Conservation (phyloP, 441 rosid species). For the Geranium incanum region DNA sequence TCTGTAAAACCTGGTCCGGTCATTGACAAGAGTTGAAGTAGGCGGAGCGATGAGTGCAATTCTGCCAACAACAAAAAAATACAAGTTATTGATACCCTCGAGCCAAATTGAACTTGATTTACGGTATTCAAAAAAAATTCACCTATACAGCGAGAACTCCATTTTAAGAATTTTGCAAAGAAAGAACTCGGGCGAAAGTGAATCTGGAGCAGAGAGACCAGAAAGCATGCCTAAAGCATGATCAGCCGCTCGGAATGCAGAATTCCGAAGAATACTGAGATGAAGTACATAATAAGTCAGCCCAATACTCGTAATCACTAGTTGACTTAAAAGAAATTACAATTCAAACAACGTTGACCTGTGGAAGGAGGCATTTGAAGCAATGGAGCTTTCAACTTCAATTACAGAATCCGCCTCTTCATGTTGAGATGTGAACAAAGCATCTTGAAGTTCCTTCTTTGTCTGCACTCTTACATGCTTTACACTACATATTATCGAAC, state of each 20-base stretch:
- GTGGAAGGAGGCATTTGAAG: conserved; percentile 64
- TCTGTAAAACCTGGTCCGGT: conserved; percentile 36
- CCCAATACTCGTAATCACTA: conserved; percentile 13
- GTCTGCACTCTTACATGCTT: conserved; percentile 64
- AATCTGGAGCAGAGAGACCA: conserved; percentile 33
- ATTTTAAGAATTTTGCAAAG: conserved; percentile 42
- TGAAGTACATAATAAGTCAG: conserved; percentile 26
- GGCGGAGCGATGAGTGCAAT: conserved; percentile 61
- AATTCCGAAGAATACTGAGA: conserved; percentile 56
- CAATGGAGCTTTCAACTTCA: conserved; percentile 84
- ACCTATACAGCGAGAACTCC: conserved; percentile 74
- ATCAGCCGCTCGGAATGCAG: conserved; percentile 56
- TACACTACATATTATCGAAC: conserved; percentile 44
- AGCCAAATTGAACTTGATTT: conserved; percentile 1
- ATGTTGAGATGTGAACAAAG: conserved; percentile 40
- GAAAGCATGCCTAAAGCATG: conserved; percentile 40
- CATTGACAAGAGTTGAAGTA: conserved; percentile 43
- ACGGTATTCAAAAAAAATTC: conserved; percentile 20
- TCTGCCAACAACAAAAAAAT: conserved; percentile 33
- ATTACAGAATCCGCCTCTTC: conserved; percentile 53
- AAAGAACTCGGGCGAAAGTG: conserved; percentile 27
- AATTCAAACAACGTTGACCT: conserved; percentile 38
- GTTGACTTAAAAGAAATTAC: conserved; percentile 1
- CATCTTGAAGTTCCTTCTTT: conserved; percentile 64
- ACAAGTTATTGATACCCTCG: not conserved